Base-by-base conservation (phyloP, 2,329 filamentous ascomycete genomes). In the Hypoxylon sp. region DNA sequence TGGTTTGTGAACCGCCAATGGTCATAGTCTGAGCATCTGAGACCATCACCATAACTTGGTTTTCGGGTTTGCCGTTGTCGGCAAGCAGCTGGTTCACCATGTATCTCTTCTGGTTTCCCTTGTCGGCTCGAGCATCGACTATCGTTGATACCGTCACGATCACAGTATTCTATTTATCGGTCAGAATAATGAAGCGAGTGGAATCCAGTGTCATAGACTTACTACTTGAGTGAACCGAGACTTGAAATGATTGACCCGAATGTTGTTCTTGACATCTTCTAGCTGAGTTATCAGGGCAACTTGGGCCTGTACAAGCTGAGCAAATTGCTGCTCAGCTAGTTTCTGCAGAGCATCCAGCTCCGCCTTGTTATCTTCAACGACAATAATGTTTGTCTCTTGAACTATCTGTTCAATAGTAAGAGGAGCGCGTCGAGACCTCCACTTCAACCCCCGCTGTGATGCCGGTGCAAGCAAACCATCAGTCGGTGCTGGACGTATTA, bases 191-290 rank as follows among this genome's bases (percentile, higher is more conserved):
- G n/a, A 36, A 36, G 30, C 2, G 5, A 17, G 7, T 4, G 11
- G 14, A 17, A 43, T 34, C 2, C n/a, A 9, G 21, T 23, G 32
- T 25, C 5, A 5, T 49, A 6, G 5, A 74, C 78, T 72, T 69
- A 80, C 79, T 3, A 79, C 79, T 72, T 79, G 76, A 7, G 71
- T 66, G 60, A 80, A 81, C 17, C 77, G 76, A 7, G 77, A 72
- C 67, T 76, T 76, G 72, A 82, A 80, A 65, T 79, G 77, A 70
- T 82, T 82, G 48, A 81, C 60, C 9, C 80, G 78, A 66, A 81
- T 81, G 68, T 81, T 82, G 65, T 82, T 79, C 77, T 82, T 81
- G 73, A 82, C 78, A 21, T 75, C 77, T 67, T 81, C 76, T 43
- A 81, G 73, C 65, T 80, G 77, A 6, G 76, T 77, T 38, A 78